Conservation (phyloP, 2,329 filamentous ascomycete genomes). For the Pseudocercospora ulei region DNA sequence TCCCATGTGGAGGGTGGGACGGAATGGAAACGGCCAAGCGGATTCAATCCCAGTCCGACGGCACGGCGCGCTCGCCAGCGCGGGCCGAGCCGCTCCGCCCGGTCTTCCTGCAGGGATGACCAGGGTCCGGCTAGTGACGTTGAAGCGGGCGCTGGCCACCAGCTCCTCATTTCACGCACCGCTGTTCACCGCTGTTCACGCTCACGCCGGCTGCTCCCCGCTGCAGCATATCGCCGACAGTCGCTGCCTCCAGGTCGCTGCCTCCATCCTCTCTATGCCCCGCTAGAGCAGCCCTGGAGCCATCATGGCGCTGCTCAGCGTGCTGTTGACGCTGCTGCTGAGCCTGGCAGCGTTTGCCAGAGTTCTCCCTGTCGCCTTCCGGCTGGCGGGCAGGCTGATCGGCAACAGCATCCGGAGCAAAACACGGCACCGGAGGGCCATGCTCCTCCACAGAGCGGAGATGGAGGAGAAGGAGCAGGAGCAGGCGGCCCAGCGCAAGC, state of each 20-base stretch:
- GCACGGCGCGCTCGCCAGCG: too few species aligned
- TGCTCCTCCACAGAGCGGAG: constrained; percentile 27
- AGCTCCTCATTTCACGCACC: too few species aligned
- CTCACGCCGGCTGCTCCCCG: too few species aligned
- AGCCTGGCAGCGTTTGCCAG: constrained; percentile 22
- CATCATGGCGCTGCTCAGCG: constrained; percentile 8
- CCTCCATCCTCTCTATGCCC: not conserved
- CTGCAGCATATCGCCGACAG: not conserved
- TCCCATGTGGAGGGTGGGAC: too few species aligned
- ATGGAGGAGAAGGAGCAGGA: constrained; percentile 24
- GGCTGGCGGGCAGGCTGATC: constrained; percentile 23
- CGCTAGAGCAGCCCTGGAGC: constrained; percentile 3
- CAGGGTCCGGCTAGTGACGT: too few species aligned
- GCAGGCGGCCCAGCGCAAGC: constrained; percentile 6
- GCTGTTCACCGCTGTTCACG: too few species aligned
- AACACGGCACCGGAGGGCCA: constrained; percentile 30
- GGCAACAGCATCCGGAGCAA: constrained; percentile 28
- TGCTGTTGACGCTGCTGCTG: constrained; percentile 19
- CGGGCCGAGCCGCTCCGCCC: too few species aligned
- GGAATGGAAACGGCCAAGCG: too few species aligned
- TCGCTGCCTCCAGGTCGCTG: not conserved
- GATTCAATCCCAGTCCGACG: too few species aligned
- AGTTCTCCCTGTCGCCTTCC: constrained; percentile 25
- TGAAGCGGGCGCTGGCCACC: too few species aligned
- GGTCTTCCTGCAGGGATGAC: too few species aligned